Evolutionary conservation across 73 alveolate genomes (phyloP), one percentile per base, ranked within the genome.

Genomic region (Urostyla sp.): DNA sequence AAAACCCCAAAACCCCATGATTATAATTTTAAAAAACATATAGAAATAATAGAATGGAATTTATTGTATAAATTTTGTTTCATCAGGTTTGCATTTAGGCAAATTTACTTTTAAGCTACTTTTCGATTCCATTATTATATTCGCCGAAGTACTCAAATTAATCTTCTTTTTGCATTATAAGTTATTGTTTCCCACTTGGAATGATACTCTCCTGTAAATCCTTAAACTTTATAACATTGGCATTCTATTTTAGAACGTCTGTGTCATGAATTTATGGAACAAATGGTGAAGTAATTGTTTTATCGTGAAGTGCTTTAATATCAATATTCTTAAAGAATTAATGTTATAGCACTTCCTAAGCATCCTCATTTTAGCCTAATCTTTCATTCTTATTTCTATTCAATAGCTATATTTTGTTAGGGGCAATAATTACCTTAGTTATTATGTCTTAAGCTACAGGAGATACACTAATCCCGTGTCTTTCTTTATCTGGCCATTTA

Each of bases 381-480:
- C 92, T 55, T 16, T 44, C 51, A 24, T n/a, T 57, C 28, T 57
- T 67, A 73, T 84, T 79, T 60, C 75, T 84, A 24, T 76, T 54
- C 5, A 84, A 67, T 18, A 84, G 60, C 44, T 86, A 75, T 26
- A 24, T 40, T 40, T 40, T 10, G 10, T 40, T 40, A 10, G 20
- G 10, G 16, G 10, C 15, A 24, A 40, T 40, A 11, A 40, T 40
- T 11, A 55, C 48, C 72, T 59, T 46, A 0, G 31, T 10, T 18
- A 77, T 77, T 8, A 77, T 16, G 38, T 84, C 88, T 36, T 60
- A 24, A 0, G 85, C 81, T 0, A n/a, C 74, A 0, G 58, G 82
- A 0, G 78, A 36, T 32, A 84, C 80, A 5, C 35, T 30, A 3
- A 84, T 75, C 7, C 92, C 92, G 52, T 84, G 92, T 66, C 61